Conservation (phyloP, 106 monocot genomes). For the Ottelia alismoides region DNA sequence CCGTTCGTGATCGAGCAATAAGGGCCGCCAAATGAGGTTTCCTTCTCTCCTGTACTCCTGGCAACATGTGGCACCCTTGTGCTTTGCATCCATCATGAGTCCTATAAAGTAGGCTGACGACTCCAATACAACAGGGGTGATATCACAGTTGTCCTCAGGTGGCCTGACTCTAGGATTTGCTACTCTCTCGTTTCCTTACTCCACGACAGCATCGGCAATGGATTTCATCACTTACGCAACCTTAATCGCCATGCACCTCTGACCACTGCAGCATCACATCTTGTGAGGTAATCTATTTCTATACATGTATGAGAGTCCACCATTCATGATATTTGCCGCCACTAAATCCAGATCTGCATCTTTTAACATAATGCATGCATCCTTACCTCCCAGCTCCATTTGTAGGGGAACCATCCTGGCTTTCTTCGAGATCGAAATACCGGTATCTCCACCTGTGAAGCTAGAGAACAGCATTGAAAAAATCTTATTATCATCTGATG, state of each 20-base stretch:
- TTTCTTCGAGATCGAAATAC: slow-evolving; percentile 94
- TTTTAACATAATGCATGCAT: slow-evolving; percentile 94
- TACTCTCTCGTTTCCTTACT: slow-evolving; percentile 80
- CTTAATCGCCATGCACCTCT: slow-evolving; percentile 96
- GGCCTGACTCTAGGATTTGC: slow-evolving; percentile 77
- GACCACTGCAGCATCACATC: slow-evolving; percentile 66
- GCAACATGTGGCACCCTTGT: slow-evolving; percentile 92
- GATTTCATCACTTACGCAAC: slow-evolving; percentile 93
- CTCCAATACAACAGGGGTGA: slow-evolving; percentile 91
- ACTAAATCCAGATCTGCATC: slow-evolving; percentile 95
- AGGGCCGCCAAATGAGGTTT: slow-evolving; percentile 94
- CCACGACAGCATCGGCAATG: slow-evolving; percentile 75
- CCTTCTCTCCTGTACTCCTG: slow-evolving; percentile 94
- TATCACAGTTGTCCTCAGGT: slow-evolving; percentile 91
- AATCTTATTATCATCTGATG: neutral
- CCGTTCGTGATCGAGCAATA: slow-evolving; percentile 83
- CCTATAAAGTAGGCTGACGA: slow-evolving; percentile 97
- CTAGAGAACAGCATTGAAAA: no score
- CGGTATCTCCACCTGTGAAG: slow-evolving; percentile 98
- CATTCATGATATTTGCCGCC: slow-evolving; percentile 92
- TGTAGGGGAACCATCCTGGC: slow-evolving; percentile 96
- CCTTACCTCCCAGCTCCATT: slow-evolving; percentile 98
- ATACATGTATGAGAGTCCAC: slow-evolving; percentile 97
- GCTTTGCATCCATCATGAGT: slow-evolving; percentile 80
- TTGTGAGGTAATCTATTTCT: no score